phyloP scores from a whole-genome alignment of 257 asterid genomes.

The Verbena officinalis region DNA sequence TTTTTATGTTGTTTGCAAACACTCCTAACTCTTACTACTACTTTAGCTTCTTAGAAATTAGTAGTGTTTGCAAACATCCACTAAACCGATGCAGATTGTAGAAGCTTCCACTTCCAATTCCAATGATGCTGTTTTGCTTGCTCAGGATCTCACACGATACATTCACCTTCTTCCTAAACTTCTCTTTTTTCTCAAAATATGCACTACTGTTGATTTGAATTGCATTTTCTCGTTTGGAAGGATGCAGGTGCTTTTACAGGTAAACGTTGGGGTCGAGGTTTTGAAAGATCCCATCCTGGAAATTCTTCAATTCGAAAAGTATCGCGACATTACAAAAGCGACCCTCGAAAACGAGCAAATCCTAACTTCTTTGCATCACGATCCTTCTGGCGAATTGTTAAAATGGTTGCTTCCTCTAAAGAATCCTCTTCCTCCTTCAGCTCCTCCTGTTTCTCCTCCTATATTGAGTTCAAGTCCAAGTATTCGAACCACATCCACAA shows the following conservation, averaged over 20 bases:
- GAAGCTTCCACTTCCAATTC: background rate
- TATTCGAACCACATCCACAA: conserved; percentile 56
- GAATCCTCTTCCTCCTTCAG: conserved; percentile 45
- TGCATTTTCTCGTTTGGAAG: conserved; percentile 56
- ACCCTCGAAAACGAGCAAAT: conserved; percentile 37
- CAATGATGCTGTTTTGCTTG: background rate
- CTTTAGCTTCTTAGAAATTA: too few species aligned
- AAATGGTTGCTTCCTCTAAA: conserved; percentile 76
- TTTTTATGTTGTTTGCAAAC: too few species aligned
- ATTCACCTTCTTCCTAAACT: background rate
- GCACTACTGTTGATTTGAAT: conserved; percentile 41
- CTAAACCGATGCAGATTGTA: background rate
- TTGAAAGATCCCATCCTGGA: conserved; percentile 64
- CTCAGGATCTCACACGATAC: background rate
- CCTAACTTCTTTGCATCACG: conserved; percentile 35
- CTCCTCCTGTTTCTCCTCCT: conserved; percentile 57
- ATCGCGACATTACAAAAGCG: conserved; percentile 43
- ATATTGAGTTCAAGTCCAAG: conserved; percentile 46
- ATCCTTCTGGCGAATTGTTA: conserved; percentile 61
- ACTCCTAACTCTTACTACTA: too few species aligned
- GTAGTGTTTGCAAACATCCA: too few species aligned
- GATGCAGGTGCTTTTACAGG: conserved; percentile 80
- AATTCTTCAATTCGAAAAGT: conserved; percentile 70
- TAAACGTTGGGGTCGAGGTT: conserved; percentile 55
- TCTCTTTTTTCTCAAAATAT: background rate